Base-by-base conservation (phyloP, 352 stramenopile genomes). In the Phytophthora chlamydospora region DNA sequence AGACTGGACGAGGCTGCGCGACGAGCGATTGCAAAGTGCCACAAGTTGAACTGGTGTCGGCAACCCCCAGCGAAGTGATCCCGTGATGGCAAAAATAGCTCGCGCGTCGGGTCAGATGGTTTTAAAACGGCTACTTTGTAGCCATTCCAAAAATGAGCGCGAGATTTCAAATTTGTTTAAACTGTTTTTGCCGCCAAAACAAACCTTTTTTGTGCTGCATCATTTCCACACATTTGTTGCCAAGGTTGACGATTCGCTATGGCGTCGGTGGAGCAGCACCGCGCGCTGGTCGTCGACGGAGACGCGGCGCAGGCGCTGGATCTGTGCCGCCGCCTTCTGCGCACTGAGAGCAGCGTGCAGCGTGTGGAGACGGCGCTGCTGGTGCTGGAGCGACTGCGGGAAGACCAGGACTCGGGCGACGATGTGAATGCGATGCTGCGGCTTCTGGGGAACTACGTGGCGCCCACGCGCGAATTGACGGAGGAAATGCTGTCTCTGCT, bases 351-450 rank as follows among this genome's bases (percentile, higher is more conserved):
- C 46, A 75, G 57, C 19, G 36, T 63, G 12, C 71, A 85, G 36
- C 71, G 81, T 14, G 51, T 73, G 24, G 67, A 86, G 47, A 75
- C 72, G 11, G 82, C 82, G 61, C 67, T 73, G 0, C 53, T 91
- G 51, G 66, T 93, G 19, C 75, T 95, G 17, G 86, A 95, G 21
- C 84, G 86, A 2, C 68, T 95, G 17, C 83, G 83, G 31, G 66
- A 55, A 31, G 75, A 78, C 16, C 53, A 59, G 31, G 84, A 93
- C 66, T 74, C 83, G 54, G 57, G 58, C 32, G 86, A 93, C 58
- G 75, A 87, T 46, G 83, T 87, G 42, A 90, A 93, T 62, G 69
- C 74, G 36, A 48, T 95, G 39, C 67, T 95, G 57, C 84, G 83
- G 9, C 66, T 93, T n/a, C 64, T 95, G 14, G 67, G 76, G n/a